Conservation (phyloP, 257 asterid genomes). For the Solanum sparsipilum region DNA sequence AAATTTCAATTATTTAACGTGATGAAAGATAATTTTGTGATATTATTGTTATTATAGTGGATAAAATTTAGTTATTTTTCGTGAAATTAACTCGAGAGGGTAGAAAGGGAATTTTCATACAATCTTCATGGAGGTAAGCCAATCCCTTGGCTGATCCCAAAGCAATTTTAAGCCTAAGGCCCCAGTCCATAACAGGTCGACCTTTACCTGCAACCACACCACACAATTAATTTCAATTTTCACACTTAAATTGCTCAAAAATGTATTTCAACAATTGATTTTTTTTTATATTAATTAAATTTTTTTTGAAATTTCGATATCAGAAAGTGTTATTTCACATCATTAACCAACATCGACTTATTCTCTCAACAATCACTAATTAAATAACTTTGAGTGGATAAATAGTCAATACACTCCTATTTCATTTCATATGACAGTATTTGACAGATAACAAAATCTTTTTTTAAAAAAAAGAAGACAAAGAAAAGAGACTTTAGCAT, state of each 20-base stretch:
- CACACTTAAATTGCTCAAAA: neutral
- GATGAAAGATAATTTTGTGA: neutral
- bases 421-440: neutral
- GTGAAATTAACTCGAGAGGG: neutral
- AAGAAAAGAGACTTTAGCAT: neutral
- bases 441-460: neutral
- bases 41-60: neutral
- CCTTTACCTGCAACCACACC: conserved; percentile 44
- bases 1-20: neutral
- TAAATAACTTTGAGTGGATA: neutral
- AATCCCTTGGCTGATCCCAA: conserved; percentile 89
- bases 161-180: conserved; percentile 70
- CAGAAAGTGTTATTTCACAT: neutral
- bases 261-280: neutral
- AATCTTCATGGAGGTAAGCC: conserved; percentile 87
- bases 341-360: no score
- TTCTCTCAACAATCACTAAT: neutral
- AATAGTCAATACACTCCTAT: neutral
- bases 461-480: neutral
- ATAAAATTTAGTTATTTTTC: neutral
- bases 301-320: no score
- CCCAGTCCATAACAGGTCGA: conserved; percentile 66
- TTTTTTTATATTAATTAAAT: neutral
- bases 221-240: neutral
- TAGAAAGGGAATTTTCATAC: conserved; percentile 20